Evolutionary conservation across 1,139 yeast genomes (phyloP), one percentile per base, ranked within the genome.

Genomic region (Debaryomyces sp.): DNA sequence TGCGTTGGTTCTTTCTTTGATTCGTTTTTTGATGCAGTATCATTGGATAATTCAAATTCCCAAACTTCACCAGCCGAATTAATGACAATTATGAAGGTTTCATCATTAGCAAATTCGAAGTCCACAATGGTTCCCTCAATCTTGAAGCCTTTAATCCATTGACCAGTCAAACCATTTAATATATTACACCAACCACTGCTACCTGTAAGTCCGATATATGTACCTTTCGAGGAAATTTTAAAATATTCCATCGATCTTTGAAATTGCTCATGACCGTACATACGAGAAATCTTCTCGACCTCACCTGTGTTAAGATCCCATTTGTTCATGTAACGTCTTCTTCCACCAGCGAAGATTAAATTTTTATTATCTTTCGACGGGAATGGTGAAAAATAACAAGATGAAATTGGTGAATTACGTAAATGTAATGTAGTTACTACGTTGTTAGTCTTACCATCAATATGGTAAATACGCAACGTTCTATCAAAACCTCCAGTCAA

Each of bases 401-500:
- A 78, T 57, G 85, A 87, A 46, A 95, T 80, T 1, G 99, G 97
- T 7, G 90, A 80, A 55, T 88, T 85, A 50, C 85, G 81, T 50
- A 94, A 74, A 65, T 85, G 89, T 54, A 94, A 73, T 37, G 96
- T 86, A 2, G 97, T 86, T 15, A 92, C 95, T 43, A 91, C 70
- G 48, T 83, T 84, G 64, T 95, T 95, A 50, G 71, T 65, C 62
- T 87, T 89, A n/a, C 98, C 98, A 64, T 94, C 99, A 50, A 92
- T 82, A 61, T 94, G 96, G 65, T 85, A 94, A 24, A 95, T 75
- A 59, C 99, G 77, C 49, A 94, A 66, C 0, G 97, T 88, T 59
- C 90, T 81, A 64, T 95, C 99, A 62, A 87, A 91, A 23, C 99
- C 99, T 51, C 95, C 96, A 0, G 97, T 88, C 51, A 94, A 70